Evolutionary conservation across 257 asterid genomes (phyloP), one percentile per base, ranked within the genome.

Genomic region (Linaria vulgaris): DNA sequence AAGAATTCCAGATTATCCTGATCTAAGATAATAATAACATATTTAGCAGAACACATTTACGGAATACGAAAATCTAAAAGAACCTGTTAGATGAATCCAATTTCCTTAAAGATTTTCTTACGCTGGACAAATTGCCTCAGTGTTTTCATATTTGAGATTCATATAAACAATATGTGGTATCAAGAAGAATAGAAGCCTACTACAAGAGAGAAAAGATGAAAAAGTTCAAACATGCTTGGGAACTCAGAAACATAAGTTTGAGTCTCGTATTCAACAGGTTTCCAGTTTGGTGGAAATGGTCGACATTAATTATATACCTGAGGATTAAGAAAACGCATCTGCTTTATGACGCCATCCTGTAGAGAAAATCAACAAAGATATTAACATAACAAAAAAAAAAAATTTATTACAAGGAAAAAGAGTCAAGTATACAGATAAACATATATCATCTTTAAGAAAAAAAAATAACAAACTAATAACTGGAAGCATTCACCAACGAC

Each of bases 321-420:
- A 54, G 99, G 99, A 79, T 83, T 92, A 69, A 92, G 66, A 58
- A 80, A 80, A 27, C 61, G 75, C 95, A 89, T 85, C 70, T 80
- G 83, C 34, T 60, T 73, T 61, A 87, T 76, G 78, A 92, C 85
- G 64, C 67, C 87, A 62, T 73, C 96, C 99, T 88, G 95, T 52
- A 66, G 53, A 54, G 60, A 58, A 57, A 57, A 58, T 38, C 39
- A 61, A 61, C 6, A 56, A 51, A 67, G 46, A 67, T 44, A 23
- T 22, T 12, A 58, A 21, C 21, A 58, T 16, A 41, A 49, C 22
- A 20, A 62, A 53, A 46, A 48, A n/a, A 37, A 57, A 39, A 59
- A 12, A 16, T 34, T 37, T 10, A 34, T 19, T 30, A 56, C 5
- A 56, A 69, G 56, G 19, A 54, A 48, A 12, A 38, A 31, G 12